phyloP scores from a whole-genome alignment of 2,329 filamentous ascomycete species.

The Pseudocercospora macadamiae region DNA sequence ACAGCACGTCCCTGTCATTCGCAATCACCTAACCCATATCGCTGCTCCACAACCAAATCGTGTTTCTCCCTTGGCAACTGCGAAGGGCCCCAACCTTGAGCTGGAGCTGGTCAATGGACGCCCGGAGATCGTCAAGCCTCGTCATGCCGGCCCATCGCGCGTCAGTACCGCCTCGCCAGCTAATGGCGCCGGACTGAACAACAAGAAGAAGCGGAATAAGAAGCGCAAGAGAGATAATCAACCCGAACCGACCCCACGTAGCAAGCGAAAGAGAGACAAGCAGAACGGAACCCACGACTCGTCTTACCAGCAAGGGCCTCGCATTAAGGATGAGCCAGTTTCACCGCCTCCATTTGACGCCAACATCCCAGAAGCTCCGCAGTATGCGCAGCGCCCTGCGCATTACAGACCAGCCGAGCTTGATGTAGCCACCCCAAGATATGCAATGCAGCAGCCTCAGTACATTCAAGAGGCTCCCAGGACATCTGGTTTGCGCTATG shows the following conservation, averaged over 20 bases:
- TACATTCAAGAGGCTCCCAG: conserved; percentile 45
- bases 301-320: conserved; percentile 46
- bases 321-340: conserved; percentile 65
- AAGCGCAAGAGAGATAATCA: conserved; percentile 39
- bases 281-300: conserved; percentile 41
- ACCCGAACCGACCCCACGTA: conserved; percentile 18
- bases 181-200: conserved; percentile 23
- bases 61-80: conserved; percentile 60
- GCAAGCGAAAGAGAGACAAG: conserved; percentile 38
- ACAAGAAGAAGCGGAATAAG: conserved; percentile 40
- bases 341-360: conserved; percentile 60
- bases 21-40: conserved; percentile 64
- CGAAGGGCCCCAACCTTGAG: conserved; percentile 50
- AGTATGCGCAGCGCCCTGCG: conserved; percentile 44
- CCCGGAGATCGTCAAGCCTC: conserved; percentile 35
- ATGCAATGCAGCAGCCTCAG: conserved; percentile 45
- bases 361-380: conserved; percentile 40
- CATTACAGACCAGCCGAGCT: conserved; percentile 41
- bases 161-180: conserved; percentile 34
- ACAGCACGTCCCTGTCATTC: conserved; percentile 63
- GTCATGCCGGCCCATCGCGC: conserved; percentile 29
- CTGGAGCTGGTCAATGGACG: conserved; percentile 52
- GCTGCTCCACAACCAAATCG: conserved; percentile 77
- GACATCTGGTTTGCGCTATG: conserved; percentile 46
- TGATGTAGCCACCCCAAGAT: conserved; percentile 44